Evolutionary conservation across 23 red algal species (phyloP), one percentile per base, ranked within the genome.

Genomic region (Agarophyton chilense): DNA sequence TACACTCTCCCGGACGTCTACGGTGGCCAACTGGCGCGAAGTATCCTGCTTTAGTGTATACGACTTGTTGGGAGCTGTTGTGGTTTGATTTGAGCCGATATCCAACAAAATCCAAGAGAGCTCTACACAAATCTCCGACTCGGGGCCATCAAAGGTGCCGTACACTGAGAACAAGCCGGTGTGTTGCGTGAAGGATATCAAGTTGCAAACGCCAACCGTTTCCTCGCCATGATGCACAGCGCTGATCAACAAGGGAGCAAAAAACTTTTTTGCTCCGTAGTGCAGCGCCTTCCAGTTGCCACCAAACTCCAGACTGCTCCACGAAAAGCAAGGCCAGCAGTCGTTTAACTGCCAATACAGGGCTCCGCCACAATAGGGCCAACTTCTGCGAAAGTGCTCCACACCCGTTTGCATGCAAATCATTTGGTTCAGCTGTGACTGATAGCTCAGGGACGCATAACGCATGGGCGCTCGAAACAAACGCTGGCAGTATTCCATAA

Each of bases 271-370:
- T 4, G 82, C 82, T 2, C 61, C 66, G 29, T 72, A 73, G 46
- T 87, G 82, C 10, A 87, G 67, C 14, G 82, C 82, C 38, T 87
- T 87, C 82, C 82, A 87, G 51, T 72, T 87, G 9, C 82, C 82
- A 1, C 62, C 57, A 73, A 47, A 87, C 61, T 87, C 82, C 44
- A 87, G 47, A 44, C 82, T 87, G 31, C 62, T 72, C 82, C 82
- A 87, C 40, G 62, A 72, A 55, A 55, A 51, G 21, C 61, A 54
- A 0, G 82, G 82, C 82, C 82, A 87, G 82, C 82, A 87, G 36
- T 87, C 82, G 46, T 87, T 87, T 33, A 87, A 29, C 82, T 87
- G 82, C 82, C 82, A 87, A 41, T 87, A 87, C 46, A 87, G 49
- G 19, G 82, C 66, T n/a, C 82, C 82, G 6, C 38, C 81, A 18